Base-by-base conservation (phyloP, 768 basidiomycete species). In the Coprinopsis marcescibilis region DNA sequence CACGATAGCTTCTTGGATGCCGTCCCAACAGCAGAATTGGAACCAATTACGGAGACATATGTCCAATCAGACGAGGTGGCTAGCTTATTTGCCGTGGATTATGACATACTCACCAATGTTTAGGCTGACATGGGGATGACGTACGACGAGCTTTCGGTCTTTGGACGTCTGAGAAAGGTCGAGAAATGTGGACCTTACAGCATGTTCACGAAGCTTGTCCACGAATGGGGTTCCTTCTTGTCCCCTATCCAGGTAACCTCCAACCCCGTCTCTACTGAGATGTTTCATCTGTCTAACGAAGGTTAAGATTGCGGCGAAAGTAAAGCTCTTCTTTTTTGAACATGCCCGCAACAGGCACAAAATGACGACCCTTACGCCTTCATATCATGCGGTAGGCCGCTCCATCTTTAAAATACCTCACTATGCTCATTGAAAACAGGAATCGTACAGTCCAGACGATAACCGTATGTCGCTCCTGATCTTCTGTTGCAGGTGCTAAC, bases 71-170 rank as follows among this genome's bases (percentile, higher is more conserved):
- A 99, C 57, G 96, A 99, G 75, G 93, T 85, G 21, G 5, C 24
- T 34, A 15, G 29, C 19, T 20, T 14, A 35, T 43, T 25, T 33
- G 40, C 21, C 24, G 27, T 19, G 15, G 14, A 38, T 35, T 2
- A n/a, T n/a, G 56, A 23, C 43, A 30, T 10, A 8, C 6, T 36
- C 40, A 54, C 37, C 39, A 37, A 17, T 43, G 32, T n/a, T 8
- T 29, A 91, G 90, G 91, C 79, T 14, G 95, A 98, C 58, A 98
- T 98, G 95, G 95, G 95, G 7, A 98, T 98, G 96, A 96, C 95
- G 0, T 98, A 97, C 59, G 88, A 97, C 55, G 96, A 98, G 55
- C 73, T 99, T 15, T 94, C 91, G 10, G 80, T 91, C 15, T 95
- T 93, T 55, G 96, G 95, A 20, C 75, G 94, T 23, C 74, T 99